A percentile compares a stretch with the other conserved stretches of the same genome.
Conservation (phyloP, 768 basidiomycete genomes). For the Lepiota brunneoincarnata region DNA sequence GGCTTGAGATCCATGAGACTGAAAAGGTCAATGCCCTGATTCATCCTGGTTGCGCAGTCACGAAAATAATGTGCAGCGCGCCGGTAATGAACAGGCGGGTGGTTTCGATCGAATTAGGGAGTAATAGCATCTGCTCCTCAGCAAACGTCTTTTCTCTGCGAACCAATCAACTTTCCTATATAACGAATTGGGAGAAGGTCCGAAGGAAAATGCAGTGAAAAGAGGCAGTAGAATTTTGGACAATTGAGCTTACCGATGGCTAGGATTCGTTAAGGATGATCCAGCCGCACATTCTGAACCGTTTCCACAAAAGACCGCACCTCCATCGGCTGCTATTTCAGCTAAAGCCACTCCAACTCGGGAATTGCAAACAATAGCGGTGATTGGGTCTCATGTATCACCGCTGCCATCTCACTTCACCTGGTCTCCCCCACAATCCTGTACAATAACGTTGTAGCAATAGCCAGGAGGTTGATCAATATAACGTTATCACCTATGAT, state of each 20-base stretch:
- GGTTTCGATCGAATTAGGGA: conserved; percentile 60
- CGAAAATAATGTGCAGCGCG: conserved; percentile 61
- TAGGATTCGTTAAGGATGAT: conserved; percentile 75
- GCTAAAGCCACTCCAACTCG: conserved; percentile 78
- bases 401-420: conserved; percentile 80
- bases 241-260: conserved; percentile 69
- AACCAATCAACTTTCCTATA: conserved; percentile 53
- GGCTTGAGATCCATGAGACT: conserved; percentile 66
- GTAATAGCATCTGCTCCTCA: conserved; percentile 58
- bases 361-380: conserved; percentile 71
- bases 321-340: conserved; percentile 51
- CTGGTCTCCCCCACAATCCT: conserved; percentile 67
- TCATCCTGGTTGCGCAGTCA: conserved; percentile 55
- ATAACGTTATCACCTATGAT: conserved; percentile 59
- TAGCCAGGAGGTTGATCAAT: conserved; percentile 50
- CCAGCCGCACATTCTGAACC: conserved; percentile 53
- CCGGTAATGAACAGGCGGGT: conserved; percentile 66
- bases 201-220: conserved; percentile 84
- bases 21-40: conserved; percentile 67
- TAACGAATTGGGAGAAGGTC: conserved; percentile 73
- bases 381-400: conserved; percentile 74
- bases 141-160: conserved; percentile 48
- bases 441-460: conserved; percentile 63
- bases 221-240: conserved; percentile 56
- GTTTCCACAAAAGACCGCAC: conserved; percentile 60